A percentile compares a stretch with the other conserved stretches of the same genome.
These are phyloP conservation scores for Boletus eberwhitei DNA, from an alignment of 768 basidiomycete species.

Conservation along the genomic window DNA sequence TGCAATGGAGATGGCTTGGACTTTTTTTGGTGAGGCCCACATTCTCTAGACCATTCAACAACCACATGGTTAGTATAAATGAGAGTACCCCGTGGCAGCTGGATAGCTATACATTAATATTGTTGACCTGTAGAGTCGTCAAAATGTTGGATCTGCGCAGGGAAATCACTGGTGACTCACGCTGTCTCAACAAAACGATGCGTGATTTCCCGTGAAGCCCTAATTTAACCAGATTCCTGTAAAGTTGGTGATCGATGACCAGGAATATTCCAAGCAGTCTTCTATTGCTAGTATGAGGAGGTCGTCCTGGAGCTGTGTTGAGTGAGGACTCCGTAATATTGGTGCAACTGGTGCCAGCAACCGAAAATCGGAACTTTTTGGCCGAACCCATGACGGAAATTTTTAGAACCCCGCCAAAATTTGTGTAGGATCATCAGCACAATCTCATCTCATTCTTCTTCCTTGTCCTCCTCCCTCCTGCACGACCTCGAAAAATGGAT, in stretches of 20 bases:
- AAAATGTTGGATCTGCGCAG: not conserved
- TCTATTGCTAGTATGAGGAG: too few species aligned
- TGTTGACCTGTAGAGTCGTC: not conserved
- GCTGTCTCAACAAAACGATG: not conserved
- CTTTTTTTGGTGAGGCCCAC: not conserved
- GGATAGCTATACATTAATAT: not conserved
- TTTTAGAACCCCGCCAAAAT: conserved; percentile 59
- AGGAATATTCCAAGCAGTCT: not conserved
- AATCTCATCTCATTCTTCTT: conserved; percentile 28
- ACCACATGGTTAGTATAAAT: not conserved
- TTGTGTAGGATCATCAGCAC: conserved; percentile 32
- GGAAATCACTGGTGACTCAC: conserved; percentile 1
- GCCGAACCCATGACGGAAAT: conserved; percentile 14
- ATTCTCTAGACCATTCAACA: not conserved
- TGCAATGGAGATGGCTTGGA: too few species aligned
- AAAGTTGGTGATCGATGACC: not conserved
- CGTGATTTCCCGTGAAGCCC: not conserved
- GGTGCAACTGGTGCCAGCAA: too few species aligned
- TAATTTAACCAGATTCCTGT: not conserved
- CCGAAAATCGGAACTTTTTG: too few species aligned
- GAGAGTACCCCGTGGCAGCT: not conserved
- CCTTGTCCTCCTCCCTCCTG: conserved; percentile 27
- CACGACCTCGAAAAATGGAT: conserved; percentile 28
- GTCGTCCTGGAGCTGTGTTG: not conserved
- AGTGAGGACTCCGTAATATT: too few species aligned